Base-by-base conservation (phyloP, 306 rosid species). In the Ammopiptanthus mongolicus region DNA sequence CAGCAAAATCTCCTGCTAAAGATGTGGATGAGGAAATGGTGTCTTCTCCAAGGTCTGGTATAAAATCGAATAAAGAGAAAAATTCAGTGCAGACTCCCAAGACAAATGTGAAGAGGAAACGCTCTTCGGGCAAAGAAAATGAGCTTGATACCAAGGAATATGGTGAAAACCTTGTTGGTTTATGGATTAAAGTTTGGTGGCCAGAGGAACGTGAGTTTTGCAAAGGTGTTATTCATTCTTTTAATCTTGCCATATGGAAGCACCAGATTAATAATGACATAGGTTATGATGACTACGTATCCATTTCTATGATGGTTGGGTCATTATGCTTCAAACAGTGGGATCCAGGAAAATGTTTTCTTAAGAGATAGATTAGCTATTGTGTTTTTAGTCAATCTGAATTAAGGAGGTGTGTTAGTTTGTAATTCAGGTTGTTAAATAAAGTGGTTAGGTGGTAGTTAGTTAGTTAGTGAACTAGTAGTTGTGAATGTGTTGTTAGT, bases 111-210 rank as follows among this genome's bases (percentile, higher is more conserved):
- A 94, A 94, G 88, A 87, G 94, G 80, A 91, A 87, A 79, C 92
- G 52, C 42, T 70, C 84, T 46, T 61, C 87, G n/a, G 84, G 84
- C 46, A 90, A 82, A 65, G 92, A 73, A 85, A 89, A 87, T 69
- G 91, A 42, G 44, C 80, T 92, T 21, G 79, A 42, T 28, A 48
- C 9, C 48, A 88, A 80, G 75, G 83, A 77, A 51, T 62, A 56
- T 79, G 96, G 87, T 42, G 80, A 90, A 76, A 69, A 67, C 51
- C 55, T 91, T 66, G 86, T 95, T 76, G 97, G 93, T 80, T 73
- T 81, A 23, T 83, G 81, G 71, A 78, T 95, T 71, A 65, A 87
- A 85, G 99, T 95, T 61, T 95, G 88, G 89, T 95, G 99, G 99
- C 98, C 98, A 2, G 13, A 79, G 4, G 99, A 96, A 86, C 80